A percentile compares a stretch with the other conserved stretches of the same genome.
These are phyloP conservation scores for Epicoccum sorghinum DNA, from an alignment of 2,329 filamentous ascomycete species.

Conservation along the genomic window DNA sequence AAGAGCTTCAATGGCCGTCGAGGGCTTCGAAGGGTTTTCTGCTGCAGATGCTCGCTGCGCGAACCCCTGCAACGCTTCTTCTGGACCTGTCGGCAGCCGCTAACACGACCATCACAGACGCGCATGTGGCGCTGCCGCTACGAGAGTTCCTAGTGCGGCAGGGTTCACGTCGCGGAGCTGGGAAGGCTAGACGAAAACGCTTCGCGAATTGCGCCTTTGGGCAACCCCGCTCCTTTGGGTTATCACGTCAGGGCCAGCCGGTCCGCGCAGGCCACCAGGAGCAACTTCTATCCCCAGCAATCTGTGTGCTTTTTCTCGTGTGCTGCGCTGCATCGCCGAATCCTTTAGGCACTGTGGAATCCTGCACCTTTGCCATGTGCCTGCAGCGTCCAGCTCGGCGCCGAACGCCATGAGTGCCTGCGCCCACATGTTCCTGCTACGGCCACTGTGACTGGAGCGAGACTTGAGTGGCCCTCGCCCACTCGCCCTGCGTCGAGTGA, in stretches of 20 bases:
- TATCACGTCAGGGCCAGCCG: constrained; percentile 8
- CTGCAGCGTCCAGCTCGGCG: not conserved
- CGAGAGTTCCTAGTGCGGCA: constrained; percentile 7
- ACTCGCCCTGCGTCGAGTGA: constrained; percentile 15
- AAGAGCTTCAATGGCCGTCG: constrained; percentile 20
- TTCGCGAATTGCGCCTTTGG: constrained; percentile 2
- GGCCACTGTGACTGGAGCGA: too few species aligned
- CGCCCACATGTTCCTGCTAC: too few species aligned
- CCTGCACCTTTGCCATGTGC: not conserved
- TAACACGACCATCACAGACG: constrained; percentile 23
- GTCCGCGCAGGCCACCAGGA: too few species aligned
- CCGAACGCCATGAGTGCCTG: too few species aligned
- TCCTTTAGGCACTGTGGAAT: too few species aligned
- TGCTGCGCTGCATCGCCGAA: not conserved
- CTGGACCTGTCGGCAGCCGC: constrained; percentile 26
- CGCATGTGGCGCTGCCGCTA: constrained; percentile 16
- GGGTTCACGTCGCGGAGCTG: constrained; percentile 20
- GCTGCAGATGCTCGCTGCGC: constrained; percentile 15
- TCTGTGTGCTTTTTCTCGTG: constrained; percentile 7
- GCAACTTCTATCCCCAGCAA: not conserved
- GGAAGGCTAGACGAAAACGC: constrained; percentile 14
- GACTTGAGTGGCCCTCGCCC: not conserved
- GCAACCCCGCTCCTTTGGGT: constrained; percentile 1
- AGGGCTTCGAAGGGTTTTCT: constrained; percentile 33
- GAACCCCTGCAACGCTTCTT: constrained; percentile 27